phyloP scores from a whole-genome alignment of 1,139 yeast genomes.

The Scheffersomyces lignicola region DNA sequence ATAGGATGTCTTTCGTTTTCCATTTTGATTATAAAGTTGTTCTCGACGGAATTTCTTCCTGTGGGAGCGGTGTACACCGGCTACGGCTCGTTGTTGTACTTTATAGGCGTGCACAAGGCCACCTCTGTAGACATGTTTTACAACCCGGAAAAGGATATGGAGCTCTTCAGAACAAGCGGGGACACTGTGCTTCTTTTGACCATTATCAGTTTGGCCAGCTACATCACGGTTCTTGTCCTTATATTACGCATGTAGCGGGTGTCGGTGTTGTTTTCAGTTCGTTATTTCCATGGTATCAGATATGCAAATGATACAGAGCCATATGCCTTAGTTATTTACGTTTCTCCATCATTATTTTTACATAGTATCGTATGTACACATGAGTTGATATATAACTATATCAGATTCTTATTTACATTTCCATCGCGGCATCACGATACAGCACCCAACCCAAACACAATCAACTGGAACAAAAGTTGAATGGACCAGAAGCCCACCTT shows the following conservation, averaged over 20 bases:
- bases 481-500: constrained; percentile 94
- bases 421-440: constrained; percentile 14
- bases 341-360: too few species aligned
- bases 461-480: constrained; percentile 77
- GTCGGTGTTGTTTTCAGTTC: not conserved
- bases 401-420: not conserved
- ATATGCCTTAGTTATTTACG: not conserved
- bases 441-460: constrained; percentile 77
- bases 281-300: not conserved
- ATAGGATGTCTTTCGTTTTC: constrained; percentile 48
- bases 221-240: constrained; percentile 43
- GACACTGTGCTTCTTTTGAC: constrained; percentile 47
- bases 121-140: constrained; percentile 47
- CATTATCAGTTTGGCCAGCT: constrained; percentile 45
- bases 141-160: constrained; percentile 38
- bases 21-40: constrained; percentile 50
- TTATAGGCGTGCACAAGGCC: constrained; percentile 49
- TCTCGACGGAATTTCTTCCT: constrained; percentile 52
- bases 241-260: constrained; percentile 32
- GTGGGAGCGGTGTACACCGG: constrained; percentile 54
- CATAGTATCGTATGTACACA: too few species aligned
- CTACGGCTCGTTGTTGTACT: constrained; percentile 50
- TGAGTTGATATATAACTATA: too few species aligned
- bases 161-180: constrained; percentile 52
- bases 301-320: too few species aligned